Evolutionary conservation across 768 basidiomycete species (phyloP).

Genomic region (Mycena albidolilacea): DNA sequence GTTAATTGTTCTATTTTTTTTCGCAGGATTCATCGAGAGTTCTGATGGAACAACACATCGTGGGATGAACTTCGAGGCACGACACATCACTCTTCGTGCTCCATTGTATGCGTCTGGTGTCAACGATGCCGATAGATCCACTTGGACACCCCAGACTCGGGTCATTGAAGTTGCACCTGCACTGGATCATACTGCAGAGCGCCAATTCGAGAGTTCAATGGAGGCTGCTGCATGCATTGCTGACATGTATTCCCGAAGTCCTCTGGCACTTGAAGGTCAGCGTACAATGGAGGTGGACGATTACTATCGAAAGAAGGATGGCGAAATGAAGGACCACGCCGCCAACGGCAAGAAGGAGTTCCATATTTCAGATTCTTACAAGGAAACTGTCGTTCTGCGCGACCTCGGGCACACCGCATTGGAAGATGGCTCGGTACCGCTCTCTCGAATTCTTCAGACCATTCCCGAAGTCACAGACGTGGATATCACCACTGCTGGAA

Average conservation of each 20-base stretch:
- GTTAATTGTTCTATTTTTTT: too few species aligned
- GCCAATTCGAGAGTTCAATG: conserved; percentile 1
- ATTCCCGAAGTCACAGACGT: not conserved
- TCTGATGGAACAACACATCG: not conserved
- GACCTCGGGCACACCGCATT: conserved; percentile 15
- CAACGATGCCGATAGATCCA: conserved; percentile 36
- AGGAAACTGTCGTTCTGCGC: conserved; percentile 5
- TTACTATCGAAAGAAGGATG: conserved; percentile 20
- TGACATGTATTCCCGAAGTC: not conserved
- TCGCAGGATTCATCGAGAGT: not conserved
- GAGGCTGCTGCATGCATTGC: not conserved
- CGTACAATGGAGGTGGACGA: conserved; percentile 15
- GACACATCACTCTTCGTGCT: not conserved
- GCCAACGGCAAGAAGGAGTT: conserved; percentile 28
- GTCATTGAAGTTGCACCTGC: not conserved
- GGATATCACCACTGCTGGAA: too few species aligned
- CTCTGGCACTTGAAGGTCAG: not conserved
- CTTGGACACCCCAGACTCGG: conserved; percentile 31
- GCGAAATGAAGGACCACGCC: conserved; percentile 20
- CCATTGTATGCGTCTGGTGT: not conserved
- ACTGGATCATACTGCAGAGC: not conserved
- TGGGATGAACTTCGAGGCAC: not conserved
- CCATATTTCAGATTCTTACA: not conserved
- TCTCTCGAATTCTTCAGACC: not conserved
- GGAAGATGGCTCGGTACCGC: not conserved